Percentiles rank a stretch among this genome's conserved stretches.
Evolutionary conservation across 768 basidiomycete species (phyloP).

Genomic region (Exidia glandulosa): DNA sequence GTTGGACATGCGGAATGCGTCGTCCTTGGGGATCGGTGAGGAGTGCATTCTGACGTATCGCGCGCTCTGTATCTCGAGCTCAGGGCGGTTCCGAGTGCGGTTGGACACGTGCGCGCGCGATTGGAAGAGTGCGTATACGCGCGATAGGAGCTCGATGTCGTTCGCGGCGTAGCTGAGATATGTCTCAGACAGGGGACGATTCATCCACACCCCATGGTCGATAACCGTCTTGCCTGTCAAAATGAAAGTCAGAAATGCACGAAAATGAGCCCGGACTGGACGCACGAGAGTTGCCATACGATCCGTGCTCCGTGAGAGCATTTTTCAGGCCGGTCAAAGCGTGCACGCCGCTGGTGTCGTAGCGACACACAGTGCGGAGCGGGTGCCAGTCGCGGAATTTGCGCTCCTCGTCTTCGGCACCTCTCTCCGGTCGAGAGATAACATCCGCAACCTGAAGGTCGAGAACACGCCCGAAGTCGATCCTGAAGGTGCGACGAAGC

Average conservation of each 20-base stretch:
- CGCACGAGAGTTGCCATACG: too few relatives aligned
- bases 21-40: not conserved
- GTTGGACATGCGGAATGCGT: not conserved
- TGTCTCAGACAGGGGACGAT: not conserved
- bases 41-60: not conserved
- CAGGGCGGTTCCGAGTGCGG: not conserved
- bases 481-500: conserved; percentile 17
- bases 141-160: not conserved
- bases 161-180: not conserved
- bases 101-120: not conserved
- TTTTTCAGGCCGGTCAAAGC: not conserved
- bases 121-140: not conserved
- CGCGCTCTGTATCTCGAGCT: not conserved
- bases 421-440: conserved; percentile 16
- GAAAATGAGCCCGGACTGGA: too few relatives aligned
- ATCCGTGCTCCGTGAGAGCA: not conserved
- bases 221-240: too few relatives aligned
- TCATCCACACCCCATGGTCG: too few relatives aligned
- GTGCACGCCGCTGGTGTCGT: not conserved
- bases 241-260: too few relatives aligned
- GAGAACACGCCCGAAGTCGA: conserved; percentile 21
- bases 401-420: conserved; percentile 18
- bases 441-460: conserved; percentile 34
- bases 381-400: not conserved
- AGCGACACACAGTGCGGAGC: not conserved